Conservation (phyloP, 495 filamentous ascomycete species). For the Penicillium salamii region DNA sequence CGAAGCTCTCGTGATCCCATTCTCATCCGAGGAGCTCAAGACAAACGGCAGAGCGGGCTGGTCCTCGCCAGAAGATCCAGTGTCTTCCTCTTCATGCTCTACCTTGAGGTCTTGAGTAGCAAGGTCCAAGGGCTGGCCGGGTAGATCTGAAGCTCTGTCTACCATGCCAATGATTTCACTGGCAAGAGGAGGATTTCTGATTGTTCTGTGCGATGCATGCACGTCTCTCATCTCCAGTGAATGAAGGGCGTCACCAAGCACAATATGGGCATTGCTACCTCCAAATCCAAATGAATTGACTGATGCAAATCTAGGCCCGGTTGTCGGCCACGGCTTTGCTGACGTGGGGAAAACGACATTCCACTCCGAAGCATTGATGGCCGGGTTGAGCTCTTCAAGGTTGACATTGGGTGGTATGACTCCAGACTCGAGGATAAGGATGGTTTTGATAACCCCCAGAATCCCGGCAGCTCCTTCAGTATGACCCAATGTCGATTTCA, state of each 20-base stretch:
- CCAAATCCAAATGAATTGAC: neutral
- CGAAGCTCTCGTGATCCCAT: too few relatives aligned
- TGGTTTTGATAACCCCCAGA: neutral
- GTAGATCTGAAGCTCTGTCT: too few relatives aligned
- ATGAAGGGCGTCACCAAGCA: neutral
- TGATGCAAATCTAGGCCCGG: neutral
- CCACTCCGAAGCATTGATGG: neutral
- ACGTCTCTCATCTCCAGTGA: neutral
- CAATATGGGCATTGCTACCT: neutral
- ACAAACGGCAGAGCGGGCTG: too few relatives aligned
- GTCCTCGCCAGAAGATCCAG: too few relatives aligned
- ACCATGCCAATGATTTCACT: too few relatives aligned
- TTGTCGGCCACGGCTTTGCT: neutral
- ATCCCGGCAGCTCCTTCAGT: neutral
- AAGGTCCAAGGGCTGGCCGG: too few relatives aligned
- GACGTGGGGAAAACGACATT: neutral
- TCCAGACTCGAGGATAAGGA: neutral
- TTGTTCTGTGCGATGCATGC: neutral
- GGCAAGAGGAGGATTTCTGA: neutral
- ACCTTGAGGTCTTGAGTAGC: too few relatives aligned
- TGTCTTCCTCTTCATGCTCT: too few relatives aligned
- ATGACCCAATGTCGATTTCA: neutral
- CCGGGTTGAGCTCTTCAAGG: neutral
- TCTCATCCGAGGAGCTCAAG: too few relatives aligned
- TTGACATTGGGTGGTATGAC: neutral